Conservation (phyloP, 768 basidiomycete genomes). For the Suillus subaureus region DNA sequence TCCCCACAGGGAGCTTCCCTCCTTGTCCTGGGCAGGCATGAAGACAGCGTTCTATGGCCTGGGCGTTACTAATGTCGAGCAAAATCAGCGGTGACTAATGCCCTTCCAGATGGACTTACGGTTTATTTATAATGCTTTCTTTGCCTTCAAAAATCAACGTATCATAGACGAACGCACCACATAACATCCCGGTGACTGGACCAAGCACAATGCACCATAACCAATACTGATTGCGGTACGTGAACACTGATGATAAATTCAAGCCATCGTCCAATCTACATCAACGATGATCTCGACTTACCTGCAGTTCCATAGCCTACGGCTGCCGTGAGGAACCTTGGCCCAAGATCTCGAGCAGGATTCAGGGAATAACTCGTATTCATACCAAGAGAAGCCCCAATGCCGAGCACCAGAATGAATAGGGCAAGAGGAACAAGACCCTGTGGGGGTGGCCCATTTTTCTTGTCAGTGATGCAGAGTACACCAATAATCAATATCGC, state of each 20-base stretch:
- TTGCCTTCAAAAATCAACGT: slow-evolving; percentile 54
- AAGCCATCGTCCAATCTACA: slow-evolving; percentile 1
- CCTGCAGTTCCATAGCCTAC: slow-evolving; percentile 61
- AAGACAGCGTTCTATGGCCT: neutral
- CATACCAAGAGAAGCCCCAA: slow-evolving; percentile 60
- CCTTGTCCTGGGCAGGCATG: neutral
- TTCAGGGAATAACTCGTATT: slow-evolving; percentile 70
- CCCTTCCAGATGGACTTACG: slow-evolving; percentile 37
- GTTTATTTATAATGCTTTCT: slow-evolving; percentile 55
- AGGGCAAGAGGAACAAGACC: slow-evolving; percentile 58
- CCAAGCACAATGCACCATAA: slow-evolving; percentile 67
- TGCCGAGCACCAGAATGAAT: slow-evolving; percentile 60
- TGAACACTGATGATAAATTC: slow-evolving; percentile 17
- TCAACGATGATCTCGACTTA: slow-evolving; percentile 30
- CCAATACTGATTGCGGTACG: slow-evolving; percentile 63
- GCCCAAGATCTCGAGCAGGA: slow-evolving; percentile 74
- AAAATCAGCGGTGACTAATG: slow-evolving; percentile 4
- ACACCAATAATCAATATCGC: slow-evolving; percentile 57
- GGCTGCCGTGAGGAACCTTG: slow-evolving; percentile 69
- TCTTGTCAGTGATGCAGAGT: slow-evolving; percentile 54
- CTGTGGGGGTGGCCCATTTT: slow-evolving; percentile 47
- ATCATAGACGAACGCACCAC: slow-evolving; percentile 61
- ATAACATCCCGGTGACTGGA: slow-evolving; percentile 59
- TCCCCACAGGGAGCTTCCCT: neutral
- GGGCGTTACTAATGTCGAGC: neutral